Conservation (phyloP, 2,329 filamentous ascomycete species). For the Alternaria gansuensis region DNA sequence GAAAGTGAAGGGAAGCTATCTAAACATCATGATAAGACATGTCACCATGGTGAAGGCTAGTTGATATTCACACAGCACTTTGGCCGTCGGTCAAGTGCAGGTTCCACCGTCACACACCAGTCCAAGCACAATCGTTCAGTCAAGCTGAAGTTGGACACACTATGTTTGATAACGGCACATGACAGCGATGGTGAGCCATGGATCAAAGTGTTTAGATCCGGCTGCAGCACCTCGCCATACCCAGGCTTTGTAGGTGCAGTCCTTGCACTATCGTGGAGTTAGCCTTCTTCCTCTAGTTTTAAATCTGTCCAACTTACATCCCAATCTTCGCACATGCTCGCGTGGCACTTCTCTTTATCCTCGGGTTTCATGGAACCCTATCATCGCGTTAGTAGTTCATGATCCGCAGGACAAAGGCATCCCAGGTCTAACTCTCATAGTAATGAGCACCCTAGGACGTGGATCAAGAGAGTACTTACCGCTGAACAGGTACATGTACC, state of each 20-base stretch:
- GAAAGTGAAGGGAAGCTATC: neutral
- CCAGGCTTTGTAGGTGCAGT: constrained; percentile 10
- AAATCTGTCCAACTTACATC: constrained; percentile 9
- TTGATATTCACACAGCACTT: neutral
- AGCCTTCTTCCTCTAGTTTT: neutral
- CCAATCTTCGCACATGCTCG: constrained; percentile 11
- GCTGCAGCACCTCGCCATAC: constrained; percentile 6
- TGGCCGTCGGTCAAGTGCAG: neutral
- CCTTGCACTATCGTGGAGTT: constrained; percentile 10
- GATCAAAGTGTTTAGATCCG: constrained; percentile 12
- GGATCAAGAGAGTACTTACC: neutral
- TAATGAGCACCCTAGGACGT: neutral
- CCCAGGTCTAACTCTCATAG: neutral
- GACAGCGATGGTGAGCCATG: neutral
- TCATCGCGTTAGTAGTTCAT: neutral
- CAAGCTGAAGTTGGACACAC: neutral
- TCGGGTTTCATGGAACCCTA: neutral
- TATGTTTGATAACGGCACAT: neutral
- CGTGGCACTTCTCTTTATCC: neutral
- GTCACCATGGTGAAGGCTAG: neutral
- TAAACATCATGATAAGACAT: no score
- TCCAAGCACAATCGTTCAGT: neutral
- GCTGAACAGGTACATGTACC: constrained; percentile 1
- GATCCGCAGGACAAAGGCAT: neutral
- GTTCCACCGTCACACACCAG: neutral